These are phyloP conservation scores for Cornus controversa DNA, from an alignment of 148 eudicot species.

Conservation along the genomic window DNA sequence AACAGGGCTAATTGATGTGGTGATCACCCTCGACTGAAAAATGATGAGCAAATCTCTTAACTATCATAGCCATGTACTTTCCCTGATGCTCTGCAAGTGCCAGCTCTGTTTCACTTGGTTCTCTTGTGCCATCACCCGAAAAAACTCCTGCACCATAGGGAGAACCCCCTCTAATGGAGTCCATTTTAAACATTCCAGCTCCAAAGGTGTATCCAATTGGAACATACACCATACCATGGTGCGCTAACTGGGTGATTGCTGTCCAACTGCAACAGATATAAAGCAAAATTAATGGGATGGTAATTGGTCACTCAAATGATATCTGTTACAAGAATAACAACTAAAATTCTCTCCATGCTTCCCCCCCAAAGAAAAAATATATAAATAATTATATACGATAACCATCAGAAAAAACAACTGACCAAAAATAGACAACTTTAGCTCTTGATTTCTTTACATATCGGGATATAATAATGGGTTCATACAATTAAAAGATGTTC, in stretches of 20 bases:
- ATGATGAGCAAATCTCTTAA: conserved; percentile 49
- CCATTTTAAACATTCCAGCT: conserved; percentile 82
- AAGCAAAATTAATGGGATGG: not conserved
- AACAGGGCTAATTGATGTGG: not conserved
- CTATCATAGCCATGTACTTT: conserved; percentile 67
- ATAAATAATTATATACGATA: not conserved
- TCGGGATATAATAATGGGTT: not conserved
- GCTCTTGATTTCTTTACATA: not conserved
- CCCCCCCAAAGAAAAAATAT: not conserved
- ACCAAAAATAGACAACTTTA: too few relatives aligned
- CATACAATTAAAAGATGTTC: not conserved
- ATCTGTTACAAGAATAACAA: not conserved
- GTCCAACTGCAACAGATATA: conserved; percentile 56
- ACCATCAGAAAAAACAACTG: not conserved
- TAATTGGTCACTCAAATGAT: not conserved
- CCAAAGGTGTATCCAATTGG: conserved; percentile 77
- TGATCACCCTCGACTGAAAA: not conserved
- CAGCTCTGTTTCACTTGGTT: conserved; percentile 55
- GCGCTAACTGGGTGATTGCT: conserved; percentile 72
- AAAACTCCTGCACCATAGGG: conserved; percentile 83
- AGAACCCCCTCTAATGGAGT: conserved; percentile 64
- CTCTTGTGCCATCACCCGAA: conserved; percentile 66
- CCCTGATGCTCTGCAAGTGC: conserved; percentile 77
- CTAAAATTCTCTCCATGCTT: not conserved
- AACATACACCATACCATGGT: conserved; percentile 78